Evolutionary conservation across 2,329 filamentous ascomycete genomes (phyloP).

Genomic region (Sarocladium oryzae): DNA sequence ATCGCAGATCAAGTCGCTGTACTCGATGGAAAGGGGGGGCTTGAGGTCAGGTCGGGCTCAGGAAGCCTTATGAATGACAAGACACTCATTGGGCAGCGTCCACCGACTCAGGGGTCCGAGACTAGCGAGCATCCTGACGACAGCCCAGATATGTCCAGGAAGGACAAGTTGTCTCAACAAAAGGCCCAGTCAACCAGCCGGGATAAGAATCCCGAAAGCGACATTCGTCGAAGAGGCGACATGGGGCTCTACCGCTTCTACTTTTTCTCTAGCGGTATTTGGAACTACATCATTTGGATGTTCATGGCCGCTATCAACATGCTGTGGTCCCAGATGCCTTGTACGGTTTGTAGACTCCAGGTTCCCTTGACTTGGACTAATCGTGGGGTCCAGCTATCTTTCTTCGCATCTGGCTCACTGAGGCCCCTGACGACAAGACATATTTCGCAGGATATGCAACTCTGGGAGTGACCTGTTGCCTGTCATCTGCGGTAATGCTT

Average conservation of each 20-base stretch:
- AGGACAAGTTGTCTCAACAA: too few relatives aligned
- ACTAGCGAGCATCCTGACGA: too few relatives aligned
- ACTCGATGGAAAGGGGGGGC: conserved; percentile 14
- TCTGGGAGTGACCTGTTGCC: neutral
- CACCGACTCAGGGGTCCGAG: too few relatives aligned
- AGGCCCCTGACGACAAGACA: neutral
- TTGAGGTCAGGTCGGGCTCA: too few relatives aligned
- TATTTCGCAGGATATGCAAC: neutral
- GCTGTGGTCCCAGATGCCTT: neutral
- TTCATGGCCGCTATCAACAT: neutral
- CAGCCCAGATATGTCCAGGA: too few relatives aligned
- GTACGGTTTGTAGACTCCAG: neutral
- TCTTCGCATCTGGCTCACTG: neutral
- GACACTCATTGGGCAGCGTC: too few relatives aligned
- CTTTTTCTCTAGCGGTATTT: neutral
- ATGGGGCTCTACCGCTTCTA: neutral
- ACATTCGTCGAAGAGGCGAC: neutral
- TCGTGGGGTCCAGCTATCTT: neutral
- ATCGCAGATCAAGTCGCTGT: conserved; percentile 20
- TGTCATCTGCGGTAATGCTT: neutral
- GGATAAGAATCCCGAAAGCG: too few relatives aligned
- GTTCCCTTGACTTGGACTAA: neutral
- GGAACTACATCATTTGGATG: neutral
- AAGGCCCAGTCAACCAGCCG: too few relatives aligned
- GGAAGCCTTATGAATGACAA: too few relatives aligned